A percentile compares a stretch with the other conserved stretches of the same genome.
These are phyloP conservation scores for Lanzia echinophila DNA, from an alignment of 2,329 filamentous ascomycete species.

Conservation along the genomic window DNA sequence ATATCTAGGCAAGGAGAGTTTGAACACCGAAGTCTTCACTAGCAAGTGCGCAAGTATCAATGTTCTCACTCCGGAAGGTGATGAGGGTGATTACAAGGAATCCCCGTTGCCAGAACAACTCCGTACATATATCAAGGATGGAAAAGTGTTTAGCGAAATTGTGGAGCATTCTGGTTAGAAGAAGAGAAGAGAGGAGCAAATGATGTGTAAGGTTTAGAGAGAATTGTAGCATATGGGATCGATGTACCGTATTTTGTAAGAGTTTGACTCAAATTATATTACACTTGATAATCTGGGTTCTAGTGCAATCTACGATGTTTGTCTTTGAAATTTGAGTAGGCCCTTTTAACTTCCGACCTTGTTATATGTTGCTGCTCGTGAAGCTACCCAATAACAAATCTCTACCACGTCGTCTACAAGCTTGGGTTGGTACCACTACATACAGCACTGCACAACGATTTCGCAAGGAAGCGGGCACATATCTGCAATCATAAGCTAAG, in stretches of 20 bases:
- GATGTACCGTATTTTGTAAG: not conserved
- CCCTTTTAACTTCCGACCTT: no score
- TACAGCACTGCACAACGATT: no score
- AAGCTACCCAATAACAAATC: no score
- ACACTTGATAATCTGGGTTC: not conserved
- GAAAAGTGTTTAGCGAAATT: constrained; percentile 82
- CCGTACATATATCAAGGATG: constrained; percentile 66
- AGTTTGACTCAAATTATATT: not conserved
- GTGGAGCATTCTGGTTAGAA: constrained; percentile 80
- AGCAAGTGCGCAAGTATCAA: constrained; percentile 87
- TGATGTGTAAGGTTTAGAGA: not conserved
- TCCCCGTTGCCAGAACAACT: constrained; percentile 85
- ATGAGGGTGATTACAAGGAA: constrained; percentile 79
- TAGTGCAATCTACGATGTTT: no score
- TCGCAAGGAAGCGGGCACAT: no score
- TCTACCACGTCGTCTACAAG: no score
- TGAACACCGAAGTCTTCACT: constrained; percentile 74
- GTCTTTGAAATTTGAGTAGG: no score
- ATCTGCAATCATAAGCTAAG: no score
- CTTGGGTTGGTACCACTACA: no score
- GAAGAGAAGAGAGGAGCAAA: not conserved
- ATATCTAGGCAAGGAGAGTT: constrained; percentile 77
- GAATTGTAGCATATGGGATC: not conserved
- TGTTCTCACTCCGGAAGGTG: constrained; percentile 65
- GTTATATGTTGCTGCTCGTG: no score